These are phyloP conservation scores for Cercospora sesami DNA, from an alignment of 2,329 filamentous ascomycete genomes.

Conservation along the genomic window DNA sequence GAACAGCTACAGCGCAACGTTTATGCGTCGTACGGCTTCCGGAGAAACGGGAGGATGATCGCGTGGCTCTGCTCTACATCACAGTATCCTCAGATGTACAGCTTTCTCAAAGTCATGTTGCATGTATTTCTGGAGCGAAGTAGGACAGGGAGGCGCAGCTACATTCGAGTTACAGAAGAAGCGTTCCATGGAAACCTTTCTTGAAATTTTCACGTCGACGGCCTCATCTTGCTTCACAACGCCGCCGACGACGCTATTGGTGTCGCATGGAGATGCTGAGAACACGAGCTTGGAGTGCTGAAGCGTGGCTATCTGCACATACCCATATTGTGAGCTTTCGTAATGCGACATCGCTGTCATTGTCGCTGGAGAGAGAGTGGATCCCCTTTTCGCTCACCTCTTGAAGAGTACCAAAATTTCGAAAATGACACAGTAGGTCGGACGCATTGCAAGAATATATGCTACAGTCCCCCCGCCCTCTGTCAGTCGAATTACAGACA, in stretches of 20 bases:
- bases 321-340: conserved; percentile 1
- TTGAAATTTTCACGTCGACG: background rate
- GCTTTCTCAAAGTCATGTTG: background rate
- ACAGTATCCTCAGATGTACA: background rate
- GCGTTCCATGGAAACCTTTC: background rate
- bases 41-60: background rate
- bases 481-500: background rate
- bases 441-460: background rate
- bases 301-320: conserved; percentile 11
- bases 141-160: background rate
- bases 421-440: background rate
- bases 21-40: background rate
- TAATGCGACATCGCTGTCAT: background rate
- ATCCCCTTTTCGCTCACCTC: background rate
- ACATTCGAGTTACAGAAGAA: background rate
- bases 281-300: conserved; percentile 1
- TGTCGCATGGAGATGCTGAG: background rate
- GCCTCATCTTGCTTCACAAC: conserved; percentile 4
- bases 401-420: background rate
- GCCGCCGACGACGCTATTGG: background rate
- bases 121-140: background rate
- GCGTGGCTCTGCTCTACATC: background rate
- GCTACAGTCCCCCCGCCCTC: background rate
- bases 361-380: background rate
- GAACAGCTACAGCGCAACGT: background rate